A percentile compares a stretch with the other conserved stretches of the same genome.
phyloP scores from a whole-genome alignment of 2,329 filamentous ascomycete species.

The Aspergillus niger region DNA sequence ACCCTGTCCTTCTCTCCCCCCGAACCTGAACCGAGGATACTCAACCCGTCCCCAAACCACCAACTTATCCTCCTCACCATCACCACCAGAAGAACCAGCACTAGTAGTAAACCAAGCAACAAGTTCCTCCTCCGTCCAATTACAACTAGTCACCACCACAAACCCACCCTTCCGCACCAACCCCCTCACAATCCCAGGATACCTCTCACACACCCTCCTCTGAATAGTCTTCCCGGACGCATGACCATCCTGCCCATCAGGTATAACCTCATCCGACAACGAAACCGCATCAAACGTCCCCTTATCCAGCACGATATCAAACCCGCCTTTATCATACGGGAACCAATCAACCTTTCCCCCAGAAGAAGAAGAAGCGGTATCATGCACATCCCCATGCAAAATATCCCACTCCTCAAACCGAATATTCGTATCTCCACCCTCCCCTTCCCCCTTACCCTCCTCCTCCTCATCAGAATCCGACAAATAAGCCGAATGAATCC shows the following conservation, averaged over 20 bases:
- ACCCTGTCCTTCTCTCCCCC: conserved; percentile 82
- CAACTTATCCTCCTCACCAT: conserved; percentile 48
- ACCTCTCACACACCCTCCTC: conserved; percentile 70
- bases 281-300: conserved; percentile 96
- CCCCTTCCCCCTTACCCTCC: conserved; percentile 29
- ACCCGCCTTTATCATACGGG: conserved; percentile 56
- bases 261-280: conserved; percentile 50
- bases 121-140: conserved; percentile 94
- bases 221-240: conserved; percentile 33
- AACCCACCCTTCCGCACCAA: conserved; percentile 72
- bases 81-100: conserved; percentile 24
- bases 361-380: conserved; percentile 12
- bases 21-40: conserved; percentile 87
- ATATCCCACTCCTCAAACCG: conserved; percentile 67
- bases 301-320: conserved; percentile 95
- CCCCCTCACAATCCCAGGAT: conserved; percentile 66
- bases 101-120: conserved; percentile 70
- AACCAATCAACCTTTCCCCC: conserved; percentile 37
- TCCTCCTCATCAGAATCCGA: conserved; percentile 36
- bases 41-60: conserved; percentile 67
- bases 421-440: conserved; percentile 32
- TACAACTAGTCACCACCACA: conserved; percentile 90
- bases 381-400: conserved; percentile 39
- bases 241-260: conserved; percentile 5
- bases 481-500: conserved; percentile 39